Evolutionary conservation across 495 filamentous ascomycete genomes (phyloP).

Genomic region (Penicillium herquei): DNA sequence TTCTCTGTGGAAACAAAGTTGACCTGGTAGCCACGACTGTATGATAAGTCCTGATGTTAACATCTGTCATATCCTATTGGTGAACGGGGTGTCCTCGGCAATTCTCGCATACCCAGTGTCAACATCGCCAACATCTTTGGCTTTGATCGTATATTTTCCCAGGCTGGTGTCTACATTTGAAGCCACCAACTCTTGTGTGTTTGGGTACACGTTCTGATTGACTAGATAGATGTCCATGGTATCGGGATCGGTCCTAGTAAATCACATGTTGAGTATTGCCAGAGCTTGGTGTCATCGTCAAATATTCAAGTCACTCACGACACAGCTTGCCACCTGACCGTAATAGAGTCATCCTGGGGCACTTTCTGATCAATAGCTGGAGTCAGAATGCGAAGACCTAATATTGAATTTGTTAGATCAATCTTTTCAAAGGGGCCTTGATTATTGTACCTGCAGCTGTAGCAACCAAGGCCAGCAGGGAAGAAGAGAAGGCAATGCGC

Average conservation of each 20-base stretch:
- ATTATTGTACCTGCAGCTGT: constrained; percentile 19
- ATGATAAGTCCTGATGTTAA: neutral
- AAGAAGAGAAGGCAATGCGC: constrained; percentile 16
- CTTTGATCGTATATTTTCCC: constrained; percentile 31
- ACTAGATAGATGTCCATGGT: constrained; percentile 36
- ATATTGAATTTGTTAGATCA: neutral
- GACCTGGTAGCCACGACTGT: constrained; percentile 35
- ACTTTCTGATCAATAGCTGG: constrained; percentile 24
- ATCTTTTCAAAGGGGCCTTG: neutral
- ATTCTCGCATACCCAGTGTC: constrained; percentile 22
- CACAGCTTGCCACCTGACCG: constrained; percentile 33
- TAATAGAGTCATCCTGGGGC: constrained; percentile 22
- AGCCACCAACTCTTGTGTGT: constrained; percentile 35
- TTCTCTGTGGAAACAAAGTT: constrained; percentile 27
- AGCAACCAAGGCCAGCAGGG: constrained; percentile 17
- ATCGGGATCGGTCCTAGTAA: constrained; percentile 30
- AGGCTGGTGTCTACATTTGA: constrained; percentile 24
- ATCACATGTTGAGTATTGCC: neutral
- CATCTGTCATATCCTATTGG: neutral
- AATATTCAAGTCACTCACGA: constrained; percentile 14
- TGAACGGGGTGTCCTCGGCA: neutral
- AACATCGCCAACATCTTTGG: constrained; percentile 15
- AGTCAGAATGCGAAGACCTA: constrained; percentile 27
- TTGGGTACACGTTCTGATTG: constrained; percentile 35
- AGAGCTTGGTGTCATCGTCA: neutral